Percentiles rank a stretch among this genome's conserved stretches.
Evolutionary conservation across 2,329 filamentous ascomycete species (phyloP).

Genomic region (Aspergillus tanneri): DNA sequence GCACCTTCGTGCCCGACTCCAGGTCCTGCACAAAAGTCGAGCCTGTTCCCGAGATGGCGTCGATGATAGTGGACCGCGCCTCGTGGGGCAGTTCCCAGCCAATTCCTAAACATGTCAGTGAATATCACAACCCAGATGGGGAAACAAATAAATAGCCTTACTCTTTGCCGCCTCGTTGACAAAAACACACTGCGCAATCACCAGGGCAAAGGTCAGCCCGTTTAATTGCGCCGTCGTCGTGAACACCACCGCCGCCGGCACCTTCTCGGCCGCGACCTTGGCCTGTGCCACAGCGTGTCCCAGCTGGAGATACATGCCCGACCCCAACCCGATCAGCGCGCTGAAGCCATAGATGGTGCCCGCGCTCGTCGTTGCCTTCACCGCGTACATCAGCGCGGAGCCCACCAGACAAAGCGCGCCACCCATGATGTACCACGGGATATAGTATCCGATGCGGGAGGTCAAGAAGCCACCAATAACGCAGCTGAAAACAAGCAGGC

Average conservation of each 20-base stretch:
- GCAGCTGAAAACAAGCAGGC: constrained; percentile 17
- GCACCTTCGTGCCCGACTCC: background rate
- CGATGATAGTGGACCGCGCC: background rate
- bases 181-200: constrained; percentile 20
- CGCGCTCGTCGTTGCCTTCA: constrained; percentile 7
- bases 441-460: constrained; percentile 18
- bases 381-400: constrained; percentile 19
- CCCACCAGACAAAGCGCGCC: constrained; percentile 13
- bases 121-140: background rate
- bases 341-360: constrained; percentile 17
- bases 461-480: constrained; percentile 8
- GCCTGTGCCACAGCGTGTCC: constrained; percentile 21
- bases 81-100: constrained; percentile 5
- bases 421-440: constrained; percentile 22
- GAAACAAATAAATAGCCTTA: background rate
- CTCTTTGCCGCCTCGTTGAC: constrained; percentile 12
- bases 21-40: constrained; percentile 4
- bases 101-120: background rate
- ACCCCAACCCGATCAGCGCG: constrained; percentile 19
- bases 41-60: constrained; percentile 5
- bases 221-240: constrained; percentile 19
- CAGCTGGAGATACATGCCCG: constrained; percentile 20
- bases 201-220: constrained; percentile 18
- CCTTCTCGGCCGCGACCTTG: constrained; percentile 10
- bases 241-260: constrained; percentile 15